phyloP scores from a whole-genome alignment of 2,329 filamentous ascomycete genomes.

The Chaetomiaceae sp. region DNA sequence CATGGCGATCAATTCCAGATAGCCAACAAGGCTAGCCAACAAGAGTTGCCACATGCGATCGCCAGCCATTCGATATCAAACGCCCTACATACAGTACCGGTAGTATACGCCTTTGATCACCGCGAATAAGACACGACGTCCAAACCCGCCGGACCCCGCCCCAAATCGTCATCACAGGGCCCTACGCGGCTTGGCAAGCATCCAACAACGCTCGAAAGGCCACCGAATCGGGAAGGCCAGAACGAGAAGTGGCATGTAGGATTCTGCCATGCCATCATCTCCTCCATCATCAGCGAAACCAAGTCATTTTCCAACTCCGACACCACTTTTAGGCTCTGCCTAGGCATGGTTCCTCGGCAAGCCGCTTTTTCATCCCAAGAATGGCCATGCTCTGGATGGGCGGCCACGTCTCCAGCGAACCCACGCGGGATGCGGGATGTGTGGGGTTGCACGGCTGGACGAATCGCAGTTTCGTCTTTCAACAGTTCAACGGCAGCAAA shows the following conservation, averaged over 20 bases:
- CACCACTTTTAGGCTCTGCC: too few relatives aligned
- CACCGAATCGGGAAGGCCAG: conserved; percentile 8
- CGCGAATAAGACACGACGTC: neutral
- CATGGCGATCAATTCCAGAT: neutral
- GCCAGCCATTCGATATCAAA: neutral
- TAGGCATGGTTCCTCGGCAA: too few relatives aligned
- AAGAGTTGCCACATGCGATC: neutral
- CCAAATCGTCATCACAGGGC: conserved; percentile 13
- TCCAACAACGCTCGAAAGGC: neutral
- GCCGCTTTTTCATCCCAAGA: neutral
- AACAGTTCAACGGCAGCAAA: neutral
- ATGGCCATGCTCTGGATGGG: neutral
- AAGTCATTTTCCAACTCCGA: too few relatives aligned
- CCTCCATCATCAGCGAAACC: neutral
- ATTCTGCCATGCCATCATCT: neutral
- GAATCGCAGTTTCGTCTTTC: neutral
- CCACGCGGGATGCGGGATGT: neutral
- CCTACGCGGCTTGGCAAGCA: conserved; percentile 2
- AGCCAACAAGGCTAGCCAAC: too few relatives aligned
- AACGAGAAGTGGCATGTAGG: neutral
- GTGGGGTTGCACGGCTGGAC: neutral
- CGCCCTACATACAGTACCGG: too few relatives aligned
- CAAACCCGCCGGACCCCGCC: neutral
- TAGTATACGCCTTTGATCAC: too few relatives aligned
- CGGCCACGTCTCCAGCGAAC: neutral